phyloP scores from a whole-genome alignment of 192 early-diverging fungal genomes.

The Backusella mclennaniae region DNA sequence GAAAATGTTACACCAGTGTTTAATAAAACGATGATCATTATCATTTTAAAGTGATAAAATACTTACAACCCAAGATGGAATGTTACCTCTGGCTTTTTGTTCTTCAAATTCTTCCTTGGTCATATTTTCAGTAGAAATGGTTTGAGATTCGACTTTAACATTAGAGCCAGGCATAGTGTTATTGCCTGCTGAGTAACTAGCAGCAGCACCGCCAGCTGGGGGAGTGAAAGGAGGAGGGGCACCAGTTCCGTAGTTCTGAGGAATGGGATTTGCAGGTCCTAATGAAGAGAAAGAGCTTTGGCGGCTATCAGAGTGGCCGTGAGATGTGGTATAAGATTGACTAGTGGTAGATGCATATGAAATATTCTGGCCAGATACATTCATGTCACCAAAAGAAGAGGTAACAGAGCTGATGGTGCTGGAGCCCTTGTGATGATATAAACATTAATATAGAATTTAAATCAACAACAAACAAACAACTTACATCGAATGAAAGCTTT shows the following conservation, averaged over 20 bases:
- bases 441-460: not conserved
- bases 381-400: constrained; percentile 5
- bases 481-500: constrained; percentile 13
- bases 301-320: constrained; percentile 4
- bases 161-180: not conserved
- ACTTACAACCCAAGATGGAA: constrained; percentile 35
- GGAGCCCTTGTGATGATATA: constrained; percentile 9
- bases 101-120: constrained; percentile 8
- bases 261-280: constrained; percentile 27
- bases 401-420: not conserved
- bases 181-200: not conserved
- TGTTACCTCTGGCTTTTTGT: not conserved
- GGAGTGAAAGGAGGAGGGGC: constrained; percentile 34
- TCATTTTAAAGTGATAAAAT: not conserved
- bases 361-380: not conserved
- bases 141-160: not conserved
- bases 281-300: constrained; percentile 18
- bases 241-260: constrained; percentile 31
- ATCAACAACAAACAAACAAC: constrained; percentile 3
- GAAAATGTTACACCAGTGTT: not conserved
- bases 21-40: not conserved
- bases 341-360: constrained; percentile 3
- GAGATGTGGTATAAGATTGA: not conserved
- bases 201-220: constrained; percentile 12
- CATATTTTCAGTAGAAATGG: not conserved